These are phyloP conservation scores for Solanum hybrid DNA, from an alignment of 305 asterid genomes.

Conservation along the genomic window DNA sequence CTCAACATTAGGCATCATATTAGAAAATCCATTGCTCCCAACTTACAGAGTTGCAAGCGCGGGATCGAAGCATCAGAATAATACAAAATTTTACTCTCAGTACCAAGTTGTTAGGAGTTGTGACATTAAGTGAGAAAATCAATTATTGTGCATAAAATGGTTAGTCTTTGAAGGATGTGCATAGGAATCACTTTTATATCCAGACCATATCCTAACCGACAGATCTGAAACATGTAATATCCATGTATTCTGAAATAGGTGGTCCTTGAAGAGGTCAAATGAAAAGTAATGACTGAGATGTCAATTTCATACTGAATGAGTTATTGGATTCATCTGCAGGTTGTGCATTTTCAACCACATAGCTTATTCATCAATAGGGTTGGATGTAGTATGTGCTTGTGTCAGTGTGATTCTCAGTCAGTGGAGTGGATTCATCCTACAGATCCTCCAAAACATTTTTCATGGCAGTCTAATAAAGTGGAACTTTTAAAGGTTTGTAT, in stretches of 20 bases:
- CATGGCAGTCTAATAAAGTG: slow-evolving; percentile 73
- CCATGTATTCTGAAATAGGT: neutral
- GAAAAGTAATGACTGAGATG: neutral
- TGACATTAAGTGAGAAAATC: no score
- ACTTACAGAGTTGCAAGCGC: no score
- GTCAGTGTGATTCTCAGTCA: slow-evolving; percentile 67
- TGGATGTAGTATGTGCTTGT: slow-evolving; percentile 70
- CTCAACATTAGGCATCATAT: no score
- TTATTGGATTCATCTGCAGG: slow-evolving; percentile 42
- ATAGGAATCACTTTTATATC: neutral
- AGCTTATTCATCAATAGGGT: slow-evolving; percentile 72
- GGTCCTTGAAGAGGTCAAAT: neutral
- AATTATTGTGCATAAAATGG: no score
- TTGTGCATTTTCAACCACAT: slow-evolving; percentile 94
- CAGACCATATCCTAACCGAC: neutral
- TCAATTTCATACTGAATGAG: neutral
- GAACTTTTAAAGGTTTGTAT: slow-evolving; percentile 73
- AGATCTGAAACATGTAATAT: neutral
- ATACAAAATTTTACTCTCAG: no score
- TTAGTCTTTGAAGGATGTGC: neutral
- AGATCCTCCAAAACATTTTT: slow-evolving; percentile 72
- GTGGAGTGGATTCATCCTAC: slow-evolving; percentile 79
- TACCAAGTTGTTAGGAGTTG: no score
- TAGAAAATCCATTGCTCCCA: no score
- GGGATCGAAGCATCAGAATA: no score